A percentile compares a stretch with the other conserved stretches of the same genome.
Conservation (phyloP, 371 early-diverging fungal genomes). For the Choanephora cucurbitarum region DNA sequence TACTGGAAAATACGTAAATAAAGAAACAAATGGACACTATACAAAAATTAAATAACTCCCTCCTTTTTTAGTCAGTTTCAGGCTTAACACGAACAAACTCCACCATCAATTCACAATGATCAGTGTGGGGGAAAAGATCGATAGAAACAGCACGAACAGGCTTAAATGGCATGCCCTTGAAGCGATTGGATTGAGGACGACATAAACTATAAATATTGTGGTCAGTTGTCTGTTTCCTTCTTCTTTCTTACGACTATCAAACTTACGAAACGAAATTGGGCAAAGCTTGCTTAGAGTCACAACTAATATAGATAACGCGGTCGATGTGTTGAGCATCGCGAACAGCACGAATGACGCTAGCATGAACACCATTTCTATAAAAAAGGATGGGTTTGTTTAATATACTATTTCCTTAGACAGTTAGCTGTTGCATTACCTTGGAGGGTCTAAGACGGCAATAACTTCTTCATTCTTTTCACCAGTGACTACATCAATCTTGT, state of each 20-base stretch:
- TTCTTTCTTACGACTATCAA: background rate
- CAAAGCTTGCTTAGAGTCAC: slow-evolving; percentile 61
- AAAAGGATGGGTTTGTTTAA: background rate
- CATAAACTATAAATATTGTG: slow-evolving; percentile 26
- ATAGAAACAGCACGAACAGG: slow-evolving; percentile 59
- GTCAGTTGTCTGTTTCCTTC: slow-evolving; percentile 7
- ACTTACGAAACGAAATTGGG: slow-evolving; percentile 65
- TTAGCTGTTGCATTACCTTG: no score
- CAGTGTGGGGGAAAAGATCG: slow-evolving; percentile 81
- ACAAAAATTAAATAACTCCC: background rate
- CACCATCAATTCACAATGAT: slow-evolving; percentile 68
- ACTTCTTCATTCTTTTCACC: slow-evolving; percentile 32
- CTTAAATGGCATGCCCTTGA: slow-evolving; percentile 56
- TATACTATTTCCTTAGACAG: no score
- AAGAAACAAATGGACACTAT: no score
- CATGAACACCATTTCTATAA: slow-evolving; percentile 51
- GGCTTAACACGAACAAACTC: slow-evolving; percentile 45
- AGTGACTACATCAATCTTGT: slow-evolving; percentile 48
- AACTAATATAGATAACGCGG: slow-evolving; percentile 69
- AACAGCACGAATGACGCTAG: slow-evolving; percentile 62
- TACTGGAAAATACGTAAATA: no score
- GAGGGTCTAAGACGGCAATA: slow-evolving; percentile 76
- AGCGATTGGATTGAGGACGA: slow-evolving; percentile 59
- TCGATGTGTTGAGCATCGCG: slow-evolving; percentile 53
- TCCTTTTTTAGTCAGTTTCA: background rate